Percentiles rank a stretch among this genome's conserved stretches.
Evolutionary conservation across 1,284 basidiomycete genomes (phyloP).

Genomic region (Schizophyllum commune): DNA sequence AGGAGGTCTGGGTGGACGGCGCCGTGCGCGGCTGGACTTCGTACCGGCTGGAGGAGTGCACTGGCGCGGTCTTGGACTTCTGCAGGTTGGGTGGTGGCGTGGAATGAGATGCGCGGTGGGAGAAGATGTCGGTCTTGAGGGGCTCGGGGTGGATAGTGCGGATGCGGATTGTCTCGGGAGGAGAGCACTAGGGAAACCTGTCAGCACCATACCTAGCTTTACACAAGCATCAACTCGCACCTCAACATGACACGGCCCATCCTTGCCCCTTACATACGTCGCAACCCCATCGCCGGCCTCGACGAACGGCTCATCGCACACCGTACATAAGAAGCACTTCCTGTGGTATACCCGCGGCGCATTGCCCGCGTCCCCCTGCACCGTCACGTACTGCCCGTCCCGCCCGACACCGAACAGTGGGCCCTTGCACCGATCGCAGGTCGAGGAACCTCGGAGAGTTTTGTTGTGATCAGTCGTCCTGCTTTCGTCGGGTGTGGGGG

Average conservation of each 20-base stretch:
- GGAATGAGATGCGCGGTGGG: constrained; percentile 7
- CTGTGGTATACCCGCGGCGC: constrained; percentile 56
- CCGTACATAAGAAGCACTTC: constrained; percentile 63
- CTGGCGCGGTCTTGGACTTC: constrained; percentile 12
- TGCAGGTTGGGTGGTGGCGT: neutral
- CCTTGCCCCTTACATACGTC: constrained; percentile 54
- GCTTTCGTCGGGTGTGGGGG: neutral
- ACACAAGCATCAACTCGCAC: constrained; percentile 30
- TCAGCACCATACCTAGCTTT: constrained; percentile 4
- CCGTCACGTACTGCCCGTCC: constrained; percentile 56
- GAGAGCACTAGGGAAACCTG: constrained; percentile 45
- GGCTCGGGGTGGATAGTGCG: constrained; percentile 20
- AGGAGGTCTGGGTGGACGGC: constrained; percentile 26
- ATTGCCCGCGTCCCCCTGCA: constrained; percentile 45
- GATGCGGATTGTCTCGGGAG: constrained; percentile 39
- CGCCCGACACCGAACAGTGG: constrained; percentile 49
- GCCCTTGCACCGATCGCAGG: constrained; percentile 49
- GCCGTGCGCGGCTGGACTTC: constrained; percentile 36
- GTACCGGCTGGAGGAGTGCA: constrained; percentile 27
- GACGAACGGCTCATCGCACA: constrained; percentile 57
- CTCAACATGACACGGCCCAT: constrained; percentile 65
- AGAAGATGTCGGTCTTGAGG: constrained; percentile 15
- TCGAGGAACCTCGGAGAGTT: constrained; percentile 18
- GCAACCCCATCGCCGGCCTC: constrained; percentile 54
- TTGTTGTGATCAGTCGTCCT: neutral